Base-by-base conservation (phyloP, 495 filamentous ascomycete species). In the Monascus purpureus region DNA sequence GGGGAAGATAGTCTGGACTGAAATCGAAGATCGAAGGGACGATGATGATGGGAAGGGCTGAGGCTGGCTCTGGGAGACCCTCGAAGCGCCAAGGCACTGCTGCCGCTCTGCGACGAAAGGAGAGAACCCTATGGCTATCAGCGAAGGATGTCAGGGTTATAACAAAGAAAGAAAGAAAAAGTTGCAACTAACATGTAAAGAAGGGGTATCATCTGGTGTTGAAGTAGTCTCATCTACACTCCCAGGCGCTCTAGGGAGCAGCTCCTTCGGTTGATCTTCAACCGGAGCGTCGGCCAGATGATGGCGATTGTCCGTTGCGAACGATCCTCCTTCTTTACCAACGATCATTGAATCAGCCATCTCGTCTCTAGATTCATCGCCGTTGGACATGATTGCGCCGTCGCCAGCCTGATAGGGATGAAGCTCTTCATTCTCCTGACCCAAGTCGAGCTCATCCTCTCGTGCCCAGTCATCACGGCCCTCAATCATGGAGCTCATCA, bases 11-110 rank as follows among this genome's bases (percentile, higher is more conserved):
- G 65, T 26, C 86, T 79, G 16, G 92, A 85, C 46, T 90, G 82
- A 55, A 96, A 96, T 14, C 92, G 74, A 41, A 86, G 72, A 44
- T 96, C 90, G 48, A 97, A 97, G 7, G 90, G 90, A 46, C 85
- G 70, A 39, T 93, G 77, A 9, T 9, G 20, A 22, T 22, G 20
- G 8, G 84, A 84, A 6, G 82, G 82, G 13, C 80, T 84, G 11
- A 77, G 80, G 34, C 65, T 71, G 25, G 52, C 45, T 36, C 63
- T 52, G 31, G 65, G 59, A 39, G 65, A 71, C 37, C 48, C 46
- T 45, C 59, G 65, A 29, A 63, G 52, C 6, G 59, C 59, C 25
- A 70, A 57, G 25, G 60, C 57, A 38, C 67, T 82, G n/a, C n/a
- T n/a, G 47, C 82, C 84, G 19, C 72, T 72, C 22, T 69, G 72